Conservation (phyloP, 2,329 filamentous ascomycete species). For the Aspergillus sp. region DNA sequence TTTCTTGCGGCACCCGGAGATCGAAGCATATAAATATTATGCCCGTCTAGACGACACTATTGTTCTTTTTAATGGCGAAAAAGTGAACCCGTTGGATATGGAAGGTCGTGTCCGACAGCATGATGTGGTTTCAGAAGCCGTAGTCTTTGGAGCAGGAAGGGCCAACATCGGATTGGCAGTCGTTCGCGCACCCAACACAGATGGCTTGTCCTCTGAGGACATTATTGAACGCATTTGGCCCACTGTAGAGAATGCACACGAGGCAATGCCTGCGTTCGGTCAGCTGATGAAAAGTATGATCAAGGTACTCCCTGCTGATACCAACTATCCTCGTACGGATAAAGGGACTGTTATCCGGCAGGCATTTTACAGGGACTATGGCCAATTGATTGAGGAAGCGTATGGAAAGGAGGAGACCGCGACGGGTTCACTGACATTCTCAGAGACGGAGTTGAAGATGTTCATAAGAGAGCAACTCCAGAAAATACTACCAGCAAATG, state of each 20-base stretch:
- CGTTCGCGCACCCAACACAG: slow-evolving; percentile 42
- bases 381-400: slow-evolving; percentile 37
- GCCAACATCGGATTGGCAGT: slow-evolving; percentile 48
- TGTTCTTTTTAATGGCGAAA: slow-evolving; percentile 44
- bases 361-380: slow-evolving; percentile 42
- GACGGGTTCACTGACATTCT: slow-evolving; percentile 15
- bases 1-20: slow-evolving; percentile 39
- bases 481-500: slow-evolving; percentile 16
- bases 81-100: slow-evolving; percentile 41
- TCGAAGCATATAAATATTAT: slow-evolving; percentile 42
- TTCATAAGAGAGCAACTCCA: slow-evolving; percentile 29
- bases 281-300: slow-evolving; percentile 48
- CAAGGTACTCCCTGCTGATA: slow-evolving; percentile 38
- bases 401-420: slow-evolving; percentile 27
- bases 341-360: slow-evolving; percentile 50
- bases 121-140: slow-evolving; percentile 46
- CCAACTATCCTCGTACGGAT: slow-evolving; percentile 45
- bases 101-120: slow-evolving; percentile 50
- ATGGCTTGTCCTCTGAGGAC: slow-evolving; percentile 36
- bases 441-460: slow-evolving; percentile 21
- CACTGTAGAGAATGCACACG: slow-evolving; percentile 45
- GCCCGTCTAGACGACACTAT: slow-evolving; percentile 42
- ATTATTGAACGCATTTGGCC: slow-evolving; percentile 44
- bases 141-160: slow-evolving; percentile 50
- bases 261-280: slow-evolving; percentile 44